Percentiles rank a stretch among this genome's conserved stretches.
phyloP scores from a whole-genome alignment of 129 eudicot species.

The Arctium minus region DNA sequence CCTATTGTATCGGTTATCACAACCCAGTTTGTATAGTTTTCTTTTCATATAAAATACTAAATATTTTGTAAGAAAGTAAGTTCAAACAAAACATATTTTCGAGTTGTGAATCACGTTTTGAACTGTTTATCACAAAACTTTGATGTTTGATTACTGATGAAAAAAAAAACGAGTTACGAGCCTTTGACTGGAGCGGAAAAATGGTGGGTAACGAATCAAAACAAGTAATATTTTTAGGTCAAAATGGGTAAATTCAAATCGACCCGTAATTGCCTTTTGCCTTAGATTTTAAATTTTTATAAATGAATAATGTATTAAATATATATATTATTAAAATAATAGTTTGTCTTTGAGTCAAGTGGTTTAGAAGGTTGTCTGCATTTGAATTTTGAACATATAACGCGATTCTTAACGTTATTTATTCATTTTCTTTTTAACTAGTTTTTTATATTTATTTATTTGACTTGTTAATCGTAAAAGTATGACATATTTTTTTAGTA shows the following conservation, averaged over 20 bases:
- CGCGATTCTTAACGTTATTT: neutral
- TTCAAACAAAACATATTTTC: neutral
- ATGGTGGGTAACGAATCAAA: neutral
- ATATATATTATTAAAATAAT: too few species aligned
- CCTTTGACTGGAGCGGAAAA: neutral
- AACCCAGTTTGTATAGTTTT: too few species aligned
- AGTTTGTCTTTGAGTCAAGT: neutral
- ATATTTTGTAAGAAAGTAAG: neutral
- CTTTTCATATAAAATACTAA: neutral
- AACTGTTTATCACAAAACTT: neutral
- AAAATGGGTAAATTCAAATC: too few species aligned
- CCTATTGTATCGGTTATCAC: neutral
- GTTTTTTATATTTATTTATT: too few species aligned
- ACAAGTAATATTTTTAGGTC: too few species aligned
- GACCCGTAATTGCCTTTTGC: neutral
- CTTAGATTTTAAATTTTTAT: neutral
- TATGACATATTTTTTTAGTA: neutral
- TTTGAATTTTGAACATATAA: neutral
- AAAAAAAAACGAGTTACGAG: neutral
- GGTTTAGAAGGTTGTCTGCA: neutral
- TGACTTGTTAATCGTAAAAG: neutral
- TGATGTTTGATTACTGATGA: neutral
- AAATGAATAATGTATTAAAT: too few species aligned
- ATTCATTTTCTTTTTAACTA: too few species aligned
- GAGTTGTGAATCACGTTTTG: neutral